Evolutionary conservation across 1,139 yeast species (phyloP).

Genomic region (Yamadazyma sp.): DNA sequence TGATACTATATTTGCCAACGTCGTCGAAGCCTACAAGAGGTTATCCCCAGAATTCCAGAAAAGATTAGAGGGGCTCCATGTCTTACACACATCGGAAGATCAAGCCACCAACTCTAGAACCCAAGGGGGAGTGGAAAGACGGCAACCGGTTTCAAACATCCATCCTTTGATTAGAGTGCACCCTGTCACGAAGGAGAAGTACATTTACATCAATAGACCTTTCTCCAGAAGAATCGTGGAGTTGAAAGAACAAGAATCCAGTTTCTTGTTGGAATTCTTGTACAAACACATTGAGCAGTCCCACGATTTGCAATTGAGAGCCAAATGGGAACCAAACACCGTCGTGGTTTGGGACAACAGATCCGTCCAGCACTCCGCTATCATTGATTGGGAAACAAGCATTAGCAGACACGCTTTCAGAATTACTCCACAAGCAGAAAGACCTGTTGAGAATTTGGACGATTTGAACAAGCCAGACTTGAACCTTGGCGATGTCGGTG

Average conservation of each 20-base stretch:
- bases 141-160: slow-evolving; percentile 55
- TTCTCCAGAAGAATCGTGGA: slow-evolving; percentile 65
- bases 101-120: slow-evolving; percentile 59
- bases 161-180: slow-evolving; percentile 72
- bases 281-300: slow-evolving; percentile 47
- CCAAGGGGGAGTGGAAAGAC: slow-evolving; percentile 63
- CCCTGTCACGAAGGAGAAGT: slow-evolving; percentile 66
- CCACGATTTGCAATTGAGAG: slow-evolving; percentile 43
- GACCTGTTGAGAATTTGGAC: slow-evolving; percentile 35
- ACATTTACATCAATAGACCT: slow-evolving; percentile 58
- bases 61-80: slow-evolving; percentile 55
- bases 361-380: slow-evolving; percentile 61
- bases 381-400: slow-evolving; percentile 57
- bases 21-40: slow-evolving; percentile 62
- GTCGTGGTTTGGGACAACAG: slow-evolving; percentile 77
- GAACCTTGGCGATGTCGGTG: slow-evolving; percentile 37
- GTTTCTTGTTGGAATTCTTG: slow-evolving; percentile 53
- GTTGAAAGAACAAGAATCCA: slow-evolving; percentile 64
- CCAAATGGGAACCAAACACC: slow-evolving; percentile 46
- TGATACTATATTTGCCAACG: slow-evolving; percentile 64
- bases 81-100: slow-evolving; percentile 66
- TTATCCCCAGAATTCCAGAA: slow-evolving; percentile 60
- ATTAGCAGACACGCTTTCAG: slow-evolving; percentile 68
- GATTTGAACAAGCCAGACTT: slow-evolving; percentile 28
- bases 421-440: slow-evolving; percentile 65